Percentiles rank a stretch among this genome's conserved stretches.
These are phyloP conservation scores for Raffaelea deltoideospora DNA, from an alignment of 2,329 filamentous ascomycete species.

Conservation along the genomic window DNA sequence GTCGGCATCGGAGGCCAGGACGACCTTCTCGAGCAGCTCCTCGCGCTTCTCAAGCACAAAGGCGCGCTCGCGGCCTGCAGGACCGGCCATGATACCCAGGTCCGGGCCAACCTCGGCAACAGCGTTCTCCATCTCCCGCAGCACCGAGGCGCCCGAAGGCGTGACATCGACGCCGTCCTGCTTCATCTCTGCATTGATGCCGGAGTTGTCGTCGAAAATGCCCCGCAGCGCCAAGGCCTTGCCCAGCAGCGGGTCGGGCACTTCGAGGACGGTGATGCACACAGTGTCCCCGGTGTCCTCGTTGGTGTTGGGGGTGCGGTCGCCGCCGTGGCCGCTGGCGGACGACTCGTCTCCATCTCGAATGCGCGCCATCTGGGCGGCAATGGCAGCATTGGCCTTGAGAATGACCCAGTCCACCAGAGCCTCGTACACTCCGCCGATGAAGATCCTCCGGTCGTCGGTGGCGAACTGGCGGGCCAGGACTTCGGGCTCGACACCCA, in stretches of 20 bases:
- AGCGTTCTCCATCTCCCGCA: conserved; percentile 76
- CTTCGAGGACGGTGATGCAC: conserved; percentile 73
- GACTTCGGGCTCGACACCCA: conserved; percentile 76
- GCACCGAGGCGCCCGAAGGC: conserved; percentile 61
- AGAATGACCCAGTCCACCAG: conserved; percentile 87
- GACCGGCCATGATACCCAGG: conserved; percentile 56
- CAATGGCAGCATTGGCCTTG: conserved; percentile 78
- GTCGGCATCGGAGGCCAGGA: conserved; percentile 64
- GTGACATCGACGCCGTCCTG: conserved; percentile 75
- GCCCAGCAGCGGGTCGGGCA: conserved; percentile 64
- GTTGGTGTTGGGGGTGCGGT: conserved; percentile 48
- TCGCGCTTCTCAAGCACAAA: conserved; percentile 70
- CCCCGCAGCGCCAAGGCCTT: conserved; percentile 82
- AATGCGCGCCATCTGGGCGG: conserved; percentile 53
- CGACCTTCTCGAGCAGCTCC: conserved; percentile 71
- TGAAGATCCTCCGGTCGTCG: conserved; percentile 66
- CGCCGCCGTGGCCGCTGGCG: conserved; percentile 43
- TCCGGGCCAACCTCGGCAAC: conserved; percentile 64
- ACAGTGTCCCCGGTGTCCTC: conserved; percentile 73
- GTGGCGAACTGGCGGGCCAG: conserved; percentile 67
- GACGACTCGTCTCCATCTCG: conserved; percentile 52
- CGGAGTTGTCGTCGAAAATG: conserved; percentile 81
- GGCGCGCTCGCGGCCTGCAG: conserved; percentile 56
- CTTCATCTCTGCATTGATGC: conserved; percentile 96
- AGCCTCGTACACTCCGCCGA: conserved; percentile 81